Conservation (phyloP, 2,329 filamentous ascomycete genomes). For the Penicillium sp. region DNA sequence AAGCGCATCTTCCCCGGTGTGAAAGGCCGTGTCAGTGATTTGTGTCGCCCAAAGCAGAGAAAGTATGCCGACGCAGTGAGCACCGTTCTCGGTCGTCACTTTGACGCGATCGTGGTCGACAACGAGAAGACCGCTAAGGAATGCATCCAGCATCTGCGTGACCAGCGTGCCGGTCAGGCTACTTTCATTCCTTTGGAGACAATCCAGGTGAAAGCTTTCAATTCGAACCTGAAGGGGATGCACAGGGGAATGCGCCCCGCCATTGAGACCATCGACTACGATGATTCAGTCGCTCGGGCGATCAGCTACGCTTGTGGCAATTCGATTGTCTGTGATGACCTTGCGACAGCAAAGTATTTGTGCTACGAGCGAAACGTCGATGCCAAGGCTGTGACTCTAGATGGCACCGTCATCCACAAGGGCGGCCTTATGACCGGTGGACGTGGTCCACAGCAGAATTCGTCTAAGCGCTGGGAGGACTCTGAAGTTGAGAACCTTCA, state of each 20-base stretch:
- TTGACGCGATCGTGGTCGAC: constrained; percentile 91
- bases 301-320: constrained; percentile 94
- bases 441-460: constrained; percentile 65
- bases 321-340: constrained; percentile 85
- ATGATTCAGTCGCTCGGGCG: constrained; percentile 77
- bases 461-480: constrained; percentile 78
- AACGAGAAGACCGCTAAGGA: constrained; percentile 90
- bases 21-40: constrained; percentile 78
- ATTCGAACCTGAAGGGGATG: constrained; percentile 84
- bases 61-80: constrained; percentile 92
- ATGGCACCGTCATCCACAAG: constrained; percentile 96
- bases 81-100: constrained; percentile 84
- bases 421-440: constrained; percentile 95
- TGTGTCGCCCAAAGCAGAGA: constrained; percentile 95
- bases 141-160: constrained; percentile 89
- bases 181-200: constrained; percentile 97
- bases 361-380: constrained; percentile 79
- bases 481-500: constrained; percentile 81
- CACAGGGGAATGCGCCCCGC: constrained; percentile 76
- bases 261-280: constrained; percentile 94
- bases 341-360: constrained; percentile 80
- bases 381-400: constrained; percentile 88
- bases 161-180: constrained; percentile 78
- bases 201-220: constrained; percentile 87
- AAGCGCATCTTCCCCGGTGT: constrained; percentile 91